These are phyloP conservation scores for Pythium myriotylum DNA, from an alignment of 352 stramenopile species.

Conservation along the genomic window DNA sequence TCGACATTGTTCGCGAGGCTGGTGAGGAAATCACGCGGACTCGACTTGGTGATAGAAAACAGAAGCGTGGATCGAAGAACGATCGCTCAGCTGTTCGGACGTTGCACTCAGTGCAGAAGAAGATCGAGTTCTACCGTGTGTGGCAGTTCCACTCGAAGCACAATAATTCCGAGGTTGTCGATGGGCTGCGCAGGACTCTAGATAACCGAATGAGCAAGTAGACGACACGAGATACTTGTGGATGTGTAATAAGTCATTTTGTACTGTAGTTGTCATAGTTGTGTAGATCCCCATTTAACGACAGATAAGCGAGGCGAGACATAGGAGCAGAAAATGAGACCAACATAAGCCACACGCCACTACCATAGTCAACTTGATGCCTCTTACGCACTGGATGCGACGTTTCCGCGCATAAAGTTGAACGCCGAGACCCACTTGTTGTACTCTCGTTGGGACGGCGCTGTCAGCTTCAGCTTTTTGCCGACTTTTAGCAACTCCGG, in stretches of 20 bases:
- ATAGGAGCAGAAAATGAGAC: too few relatives aligned
- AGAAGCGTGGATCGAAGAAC: slow-evolving; percentile 24
- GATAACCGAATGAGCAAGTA: background rate
- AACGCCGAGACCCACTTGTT: slow-evolving; percentile 85
- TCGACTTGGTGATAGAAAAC: slow-evolving; percentile 17
- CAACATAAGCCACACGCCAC: background rate
- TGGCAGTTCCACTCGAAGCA: slow-evolving; percentile 43
- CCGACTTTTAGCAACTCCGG: slow-evolving; percentile 68
- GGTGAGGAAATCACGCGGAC: slow-evolving; percentile 29
- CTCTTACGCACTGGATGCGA: slow-evolving; percentile 29
- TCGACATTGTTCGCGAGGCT: slow-evolving; percentile 36
- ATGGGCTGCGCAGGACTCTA: background rate
- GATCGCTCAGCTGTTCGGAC: slow-evolving; percentile 24
- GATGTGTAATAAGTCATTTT: slow-evolving; percentile 17
- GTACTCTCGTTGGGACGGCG: slow-evolving; percentile 74
- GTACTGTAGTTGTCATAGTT: slow-evolving; percentile 10
- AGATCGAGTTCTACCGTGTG: slow-evolving; percentile 61
- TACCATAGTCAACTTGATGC: background rate
- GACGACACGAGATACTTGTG: too few relatives aligned
- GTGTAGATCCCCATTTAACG: slow-evolving; percentile 14
- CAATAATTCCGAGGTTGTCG: background rate
- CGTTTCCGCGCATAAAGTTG: slow-evolving; percentile 41
- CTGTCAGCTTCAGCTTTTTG: slow-evolving; percentile 82
- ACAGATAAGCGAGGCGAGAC: slow-evolving; percentile 1
- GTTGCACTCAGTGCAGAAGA: slow-evolving; percentile 44